Conservation (phyloP, 148 eudicot species). For the Rhododendron ovatum region DNA sequence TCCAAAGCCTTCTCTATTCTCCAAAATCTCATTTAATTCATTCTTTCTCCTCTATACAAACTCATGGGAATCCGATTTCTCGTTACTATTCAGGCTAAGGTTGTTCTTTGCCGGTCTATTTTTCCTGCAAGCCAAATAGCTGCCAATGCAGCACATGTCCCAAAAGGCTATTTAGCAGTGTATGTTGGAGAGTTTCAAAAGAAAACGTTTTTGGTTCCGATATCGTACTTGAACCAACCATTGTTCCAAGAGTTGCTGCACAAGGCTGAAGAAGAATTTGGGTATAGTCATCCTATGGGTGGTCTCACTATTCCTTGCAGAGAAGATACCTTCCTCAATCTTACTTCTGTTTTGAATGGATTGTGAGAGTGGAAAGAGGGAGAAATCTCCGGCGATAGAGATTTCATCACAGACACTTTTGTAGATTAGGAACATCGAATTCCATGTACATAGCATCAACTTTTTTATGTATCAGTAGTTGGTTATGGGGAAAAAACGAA, state of each 20-base stretch:
- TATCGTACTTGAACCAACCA: conserved; percentile 21
- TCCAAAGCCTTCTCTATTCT: background rate
- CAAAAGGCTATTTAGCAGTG: conserved; percentile 28
- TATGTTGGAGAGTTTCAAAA: conserved; percentile 21
- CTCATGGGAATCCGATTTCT: conserved; percentile 13
- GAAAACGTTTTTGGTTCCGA: conserved; percentile 11
- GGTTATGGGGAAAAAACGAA: background rate
- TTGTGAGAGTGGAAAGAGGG: background rate
- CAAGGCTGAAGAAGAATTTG: conserved; percentile 33
- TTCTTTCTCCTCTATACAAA: background rate
- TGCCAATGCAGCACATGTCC: conserved; percentile 5
- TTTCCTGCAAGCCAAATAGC: conserved; percentile 5
- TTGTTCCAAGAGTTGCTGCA: conserved; percentile 22
- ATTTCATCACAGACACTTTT: background rate
- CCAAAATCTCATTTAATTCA: background rate
- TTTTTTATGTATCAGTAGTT: background rate
- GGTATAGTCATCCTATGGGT: conserved; percentile 35
- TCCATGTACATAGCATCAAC: background rate
- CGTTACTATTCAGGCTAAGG: background rate
- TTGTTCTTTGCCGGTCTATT: background rate
- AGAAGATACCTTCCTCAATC: conserved; percentile 23
- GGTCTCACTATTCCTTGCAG: conserved; percentile 32
- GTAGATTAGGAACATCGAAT: background rate
- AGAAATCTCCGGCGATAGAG: too few species aligned
- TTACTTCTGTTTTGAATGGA: conserved; percentile 17